phyloP scores from a whole-genome alignment of 2,329 filamentous ascomycete genomes.

The Waltergamsia citrina region DNA sequence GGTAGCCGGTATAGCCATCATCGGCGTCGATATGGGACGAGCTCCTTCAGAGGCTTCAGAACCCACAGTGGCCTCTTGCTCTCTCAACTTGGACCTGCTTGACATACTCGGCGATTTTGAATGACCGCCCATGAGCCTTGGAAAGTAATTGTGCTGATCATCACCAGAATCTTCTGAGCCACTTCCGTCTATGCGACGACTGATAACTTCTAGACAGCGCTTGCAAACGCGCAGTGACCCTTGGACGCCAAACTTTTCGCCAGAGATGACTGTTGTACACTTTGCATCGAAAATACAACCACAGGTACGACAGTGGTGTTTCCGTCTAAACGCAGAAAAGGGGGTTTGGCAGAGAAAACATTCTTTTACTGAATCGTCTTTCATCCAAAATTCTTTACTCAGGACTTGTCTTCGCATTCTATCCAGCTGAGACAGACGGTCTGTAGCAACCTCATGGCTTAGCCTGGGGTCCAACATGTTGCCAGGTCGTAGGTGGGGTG shows the following conservation, averaged over 20 bases:
- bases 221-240: conserved; percentile 85
- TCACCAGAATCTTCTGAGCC: conserved; percentile 80
- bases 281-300: conserved; percentile 98
- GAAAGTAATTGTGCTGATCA: conserved; percentile 61
- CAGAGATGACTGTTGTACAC: conserved; percentile 86
- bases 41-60: conserved; percentile 34
- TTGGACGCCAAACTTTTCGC: conserved; percentile 76
- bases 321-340: conserved; percentile 89
- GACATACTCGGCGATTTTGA: conserved; percentile 26
- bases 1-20: conserved; percentile 63
- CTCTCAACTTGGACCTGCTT: conserved; percentile 23
- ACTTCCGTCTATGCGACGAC: conserved; percentile 80
- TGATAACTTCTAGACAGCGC: conserved; percentile 84
- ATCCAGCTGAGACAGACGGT: conserved; percentile 50
- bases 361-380: conserved; percentile 94
- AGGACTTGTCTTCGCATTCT: conserved; percentile 80
- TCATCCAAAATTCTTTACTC: conserved; percentile 98
- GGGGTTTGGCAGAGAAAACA: conserved; percentile 87
- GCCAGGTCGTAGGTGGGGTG: conserved; percentile 34
- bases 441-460: conserved; percentile 43
- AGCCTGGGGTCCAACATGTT: conserved; percentile 46
- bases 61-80: conserved; percentile 27
- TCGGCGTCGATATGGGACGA: conserved; percentile 49
- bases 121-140: conserved; percentile 44
- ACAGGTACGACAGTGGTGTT: conserved; percentile 92